A percentile compares a stretch with the other conserved stretches of the same genome.
Evolutionary conservation across 2,329 filamentous ascomycete genomes (phyloP).

Genomic region (Cladophialophora yegresii): DNA sequence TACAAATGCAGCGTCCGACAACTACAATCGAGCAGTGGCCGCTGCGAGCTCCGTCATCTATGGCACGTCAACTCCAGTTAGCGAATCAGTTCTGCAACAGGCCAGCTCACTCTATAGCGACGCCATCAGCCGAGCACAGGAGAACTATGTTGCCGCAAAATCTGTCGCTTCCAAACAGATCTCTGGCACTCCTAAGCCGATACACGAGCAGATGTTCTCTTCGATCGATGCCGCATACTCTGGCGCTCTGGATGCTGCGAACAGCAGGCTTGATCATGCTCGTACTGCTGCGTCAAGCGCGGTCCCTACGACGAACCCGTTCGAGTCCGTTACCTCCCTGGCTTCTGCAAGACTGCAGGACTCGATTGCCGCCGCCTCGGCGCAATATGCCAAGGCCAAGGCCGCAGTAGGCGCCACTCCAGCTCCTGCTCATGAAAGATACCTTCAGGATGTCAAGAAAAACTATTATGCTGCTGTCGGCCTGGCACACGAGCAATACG

Average conservation of each 20-base stretch:
- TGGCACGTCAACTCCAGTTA: conserved; percentile 49
- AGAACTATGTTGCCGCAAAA: conserved; percentile 68
- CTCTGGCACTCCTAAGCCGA: conserved; percentile 68
- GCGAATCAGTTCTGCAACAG: conserved; percentile 45
- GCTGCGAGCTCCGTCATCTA: conserved; percentile 61
- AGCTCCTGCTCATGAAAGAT: conserved; percentile 56
- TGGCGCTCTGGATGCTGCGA: conserved; percentile 64
- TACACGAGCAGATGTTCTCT: conserved; percentile 68
- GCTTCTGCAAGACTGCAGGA: conserved; percentile 70
- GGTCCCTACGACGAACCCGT: conserved; percentile 47
- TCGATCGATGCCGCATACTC: conserved; percentile 71
- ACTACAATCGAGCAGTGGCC: conserved; percentile 59
- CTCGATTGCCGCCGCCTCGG: conserved; percentile 69
- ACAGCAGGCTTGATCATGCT: conserved; percentile 59
- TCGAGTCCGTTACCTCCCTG: conserved; percentile 64
- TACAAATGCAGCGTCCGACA: conserved; percentile 55
- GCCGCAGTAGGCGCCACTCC: conserved; percentile 65
- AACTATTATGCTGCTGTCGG: conserved; percentile 78
- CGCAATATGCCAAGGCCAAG: conserved; percentile 70
- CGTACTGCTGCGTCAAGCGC: conserved; percentile 55
- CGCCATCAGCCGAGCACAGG: conserved; percentile 66
- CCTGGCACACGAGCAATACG: conserved; percentile 75
- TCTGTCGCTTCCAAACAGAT: conserved; percentile 68
- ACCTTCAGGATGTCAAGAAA: conserved; percentile 63
- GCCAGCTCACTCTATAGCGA: conserved; percentile 59